These are phyloP conservation scores for Syncephalastrum contaminatum DNA, from an alignment of 371 early-diverging fungal species.

Conservation along the genomic window DNA sequence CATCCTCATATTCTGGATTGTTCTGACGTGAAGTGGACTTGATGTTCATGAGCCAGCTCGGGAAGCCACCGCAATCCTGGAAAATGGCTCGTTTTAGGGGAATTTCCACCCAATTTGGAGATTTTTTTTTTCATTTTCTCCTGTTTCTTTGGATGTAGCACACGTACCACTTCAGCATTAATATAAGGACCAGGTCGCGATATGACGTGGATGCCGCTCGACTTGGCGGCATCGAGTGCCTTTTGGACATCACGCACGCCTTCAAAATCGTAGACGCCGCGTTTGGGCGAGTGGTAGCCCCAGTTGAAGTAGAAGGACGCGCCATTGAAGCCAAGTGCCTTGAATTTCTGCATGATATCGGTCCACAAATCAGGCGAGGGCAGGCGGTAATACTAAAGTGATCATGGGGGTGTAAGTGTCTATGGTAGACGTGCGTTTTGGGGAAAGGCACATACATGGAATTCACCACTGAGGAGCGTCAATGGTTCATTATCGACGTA, in stretches of 20 bases:
- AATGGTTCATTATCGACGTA: slow-evolving; percentile 16
- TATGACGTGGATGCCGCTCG: slow-evolving; percentile 21
- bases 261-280: slow-evolving; percentile 18
- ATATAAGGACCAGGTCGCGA: slow-evolving; percentile 29
- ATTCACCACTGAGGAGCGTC: slow-evolving; percentile 14
- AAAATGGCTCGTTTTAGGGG: no score
- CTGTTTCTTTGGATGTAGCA: no score
- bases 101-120: no score
- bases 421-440: no score
- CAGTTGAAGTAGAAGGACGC: slow-evolving; percentile 26
- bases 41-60: slow-evolving; percentile 8
- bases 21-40: slow-evolving; percentile 5
- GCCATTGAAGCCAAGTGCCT: slow-evolving; percentile 21
- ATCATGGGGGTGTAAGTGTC: no score
- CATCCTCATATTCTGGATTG: slow-evolving; percentile 7
- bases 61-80: slow-evolving; percentile 18
- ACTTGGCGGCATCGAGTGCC: slow-evolving; percentile 16
- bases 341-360: slow-evolving; percentile 23
- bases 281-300: slow-evolving; percentile 24
- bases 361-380: slow-evolving; percentile 17
- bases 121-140: no score
- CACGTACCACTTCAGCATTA: slow-evolving; percentile 16
- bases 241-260: slow-evolving; percentile 26
- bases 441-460: slow-evolving; percentile 10
- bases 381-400: slow-evolving; percentile 14